Conservation (phyloP, 202 grass and related monocot genomes). For the Zizania palustris region DNA sequence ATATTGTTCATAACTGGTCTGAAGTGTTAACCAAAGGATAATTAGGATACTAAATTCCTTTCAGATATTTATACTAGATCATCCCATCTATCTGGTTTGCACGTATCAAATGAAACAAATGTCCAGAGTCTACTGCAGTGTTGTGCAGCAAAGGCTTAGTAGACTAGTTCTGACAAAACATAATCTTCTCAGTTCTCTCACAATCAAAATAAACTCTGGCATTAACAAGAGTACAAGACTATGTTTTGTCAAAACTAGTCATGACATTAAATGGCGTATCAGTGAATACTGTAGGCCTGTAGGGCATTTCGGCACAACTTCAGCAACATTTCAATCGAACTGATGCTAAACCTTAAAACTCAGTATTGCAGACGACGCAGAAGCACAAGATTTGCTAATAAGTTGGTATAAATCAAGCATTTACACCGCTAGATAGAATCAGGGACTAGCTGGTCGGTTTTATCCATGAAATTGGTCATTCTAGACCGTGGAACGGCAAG, state of each 20-base stretch:
- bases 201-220: not conserved
- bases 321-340: not conserved
- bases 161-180: not conserved
- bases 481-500: not conserved
- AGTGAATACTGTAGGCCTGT: not conserved
- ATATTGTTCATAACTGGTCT: not conserved
- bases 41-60: not conserved
- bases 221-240: too few relatives aligned
- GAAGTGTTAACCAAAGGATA: not conserved
- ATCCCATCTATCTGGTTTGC: not conserved
- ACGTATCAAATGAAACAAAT: not conserved
- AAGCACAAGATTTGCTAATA: not conserved
- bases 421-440: slow-evolving; percentile 4
- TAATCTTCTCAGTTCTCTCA: not conserved
- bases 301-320: slow-evolving; percentile 8
- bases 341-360: not conserved
- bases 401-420: not conserved
- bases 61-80: slow-evolving; percentile 9
- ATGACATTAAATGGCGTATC: not conserved
- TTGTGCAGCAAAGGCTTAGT: not conserved
- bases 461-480: not conserved
- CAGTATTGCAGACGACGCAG: too few relatives aligned
- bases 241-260: too few relatives aligned
- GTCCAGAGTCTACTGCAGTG: too few relatives aligned
- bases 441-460: not conserved